Evolutionary conservation across 2,329 filamentous ascomycete genomes (phyloP), one percentile per base, ranked within the genome.

Genomic region (Penicillium sp.): DNA sequence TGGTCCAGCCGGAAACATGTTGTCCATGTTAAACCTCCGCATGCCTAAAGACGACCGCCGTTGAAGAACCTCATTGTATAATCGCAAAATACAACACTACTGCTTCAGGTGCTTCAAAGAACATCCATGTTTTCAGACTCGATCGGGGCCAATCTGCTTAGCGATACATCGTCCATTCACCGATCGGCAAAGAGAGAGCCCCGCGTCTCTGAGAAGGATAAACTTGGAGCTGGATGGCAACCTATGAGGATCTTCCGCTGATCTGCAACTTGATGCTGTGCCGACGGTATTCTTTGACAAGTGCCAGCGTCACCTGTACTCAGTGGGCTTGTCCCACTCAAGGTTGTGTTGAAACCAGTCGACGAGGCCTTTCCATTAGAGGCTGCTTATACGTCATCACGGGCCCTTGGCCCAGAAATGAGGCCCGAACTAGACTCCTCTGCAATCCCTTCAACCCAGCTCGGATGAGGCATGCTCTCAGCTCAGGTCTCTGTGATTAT

Each of bases 1-100:
- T 35, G 95, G 95, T 0, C 95, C 95, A 0, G 90, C 91, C 2
- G 88, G 93, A 0, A 98, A 97, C 73, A 80, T 99, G 62, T 83
- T 99, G 70, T 89, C 88, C 6, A 85, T 96, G 79, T 90, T 98
- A 89, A 93, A 93, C 0, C 81, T 97, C 66, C 84, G 86, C 43
- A 81, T 97, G 61, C 94, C 94, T 0, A 84, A 90, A 61, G 92
- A 96, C 70, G 92, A 94, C 59, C 75, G 75, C 16, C 28, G 25
- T 42, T 54, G 26, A 43, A 19, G 14, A 10, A 6, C n/a, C 6
- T 14, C 5, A 16, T 25, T 40, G n/a, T 7, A 22, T 16, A 25
- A 14, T 14, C 11, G n/a, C 14, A 22, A 25, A 25, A 14, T 14
- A n/a, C 16, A 10, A 4, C 33, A n/a, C 19, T 4, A n/a, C 16